Conservation (phyloP, 345 rosid genomes). For the Eucalyptus guilfoylei region DNA sequence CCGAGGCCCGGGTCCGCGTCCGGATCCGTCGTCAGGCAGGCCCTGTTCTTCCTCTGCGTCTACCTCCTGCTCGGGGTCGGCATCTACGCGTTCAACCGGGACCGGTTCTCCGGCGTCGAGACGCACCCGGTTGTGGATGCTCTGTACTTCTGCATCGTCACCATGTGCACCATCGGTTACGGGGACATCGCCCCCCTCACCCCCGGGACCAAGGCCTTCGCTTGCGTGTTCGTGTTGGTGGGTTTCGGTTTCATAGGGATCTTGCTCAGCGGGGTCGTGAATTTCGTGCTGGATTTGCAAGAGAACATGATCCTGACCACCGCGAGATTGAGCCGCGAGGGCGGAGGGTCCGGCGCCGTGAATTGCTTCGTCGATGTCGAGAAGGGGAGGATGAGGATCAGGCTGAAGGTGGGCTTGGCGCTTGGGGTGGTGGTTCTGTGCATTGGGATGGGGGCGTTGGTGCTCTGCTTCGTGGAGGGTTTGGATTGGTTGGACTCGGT, state of each 20-base stretch:
- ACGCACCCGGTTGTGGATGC: slow-evolving; percentile 83
- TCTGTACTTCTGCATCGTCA: slow-evolving; percentile 69
- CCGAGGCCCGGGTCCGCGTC: slow-evolving; percentile 21
- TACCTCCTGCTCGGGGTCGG: slow-evolving; percentile 51
- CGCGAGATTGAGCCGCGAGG: slow-evolving; percentile 8
- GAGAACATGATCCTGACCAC: slow-evolving; percentile 46
- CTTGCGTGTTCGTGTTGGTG: slow-evolving; percentile 55
- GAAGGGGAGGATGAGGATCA: slow-evolving; percentile 77
- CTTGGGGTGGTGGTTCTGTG: slow-evolving; percentile 57
- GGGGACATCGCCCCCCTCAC: slow-evolving; percentile 71
- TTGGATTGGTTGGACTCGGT: slow-evolving; percentile 48
- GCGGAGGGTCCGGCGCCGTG: slow-evolving; percentile 21
- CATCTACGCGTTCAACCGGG: slow-evolving; percentile 45
- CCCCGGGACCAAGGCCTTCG: slow-evolving; percentile 48
- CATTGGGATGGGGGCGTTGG: slow-evolving; percentile 40
- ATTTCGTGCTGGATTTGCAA: slow-evolving; percentile 54
- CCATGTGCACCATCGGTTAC: slow-evolving; percentile 78
- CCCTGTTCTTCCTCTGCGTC: slow-evolving; percentile 28
- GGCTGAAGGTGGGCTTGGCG: slow-evolving; percentile 64
- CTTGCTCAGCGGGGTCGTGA: slow-evolving; percentile 53
- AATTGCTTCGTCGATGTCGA: slow-evolving; percentile 49
- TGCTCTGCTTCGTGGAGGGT: slow-evolving; percentile 42
- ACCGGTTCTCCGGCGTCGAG: slow-evolving; percentile 55
- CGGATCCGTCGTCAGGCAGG: slow-evolving; percentile 38
- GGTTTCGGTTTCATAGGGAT: slow-evolving; percentile 69